Conservation (phyloP, 305 asterid genomes). For the Fraxinus latifolia region DNA sequence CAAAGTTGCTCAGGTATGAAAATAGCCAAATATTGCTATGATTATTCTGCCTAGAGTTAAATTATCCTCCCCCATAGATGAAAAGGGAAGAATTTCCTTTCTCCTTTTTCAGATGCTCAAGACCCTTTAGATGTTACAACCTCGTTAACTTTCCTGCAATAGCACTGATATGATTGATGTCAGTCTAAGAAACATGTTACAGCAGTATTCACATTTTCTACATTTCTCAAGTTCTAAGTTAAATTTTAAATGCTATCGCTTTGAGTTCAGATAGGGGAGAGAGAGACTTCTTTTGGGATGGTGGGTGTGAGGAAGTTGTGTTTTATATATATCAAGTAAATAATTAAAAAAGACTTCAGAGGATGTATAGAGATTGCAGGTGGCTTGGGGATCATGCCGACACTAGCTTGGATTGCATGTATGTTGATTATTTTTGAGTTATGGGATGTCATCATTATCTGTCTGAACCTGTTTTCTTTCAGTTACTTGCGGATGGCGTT, state of each 20-base stretch:
- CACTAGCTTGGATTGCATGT: conserved; percentile 1
- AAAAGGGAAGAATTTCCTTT: neutral
- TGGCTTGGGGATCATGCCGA: neutral
- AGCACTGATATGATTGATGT: neutral
- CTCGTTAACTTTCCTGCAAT: neutral
- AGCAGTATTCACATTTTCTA: neutral
- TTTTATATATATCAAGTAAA: neutral
- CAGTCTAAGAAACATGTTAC: neutral
- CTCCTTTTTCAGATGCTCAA: conserved; percentile 2
- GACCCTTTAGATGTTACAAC: neutral
- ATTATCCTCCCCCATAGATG: neutral
- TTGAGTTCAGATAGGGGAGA: neutral
- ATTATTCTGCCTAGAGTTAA: conserved; percentile 1
- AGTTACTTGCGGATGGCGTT: conserved; percentile 98
- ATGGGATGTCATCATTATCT: neutral
- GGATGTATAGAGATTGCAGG: neutral
- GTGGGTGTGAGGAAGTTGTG: neutral
- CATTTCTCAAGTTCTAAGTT: neutral
- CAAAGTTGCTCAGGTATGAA: conserved; percentile 85
- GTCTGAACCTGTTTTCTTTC: conserved; percentile 26
- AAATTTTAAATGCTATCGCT: neutral
- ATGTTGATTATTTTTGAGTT: conserved; percentile 18
- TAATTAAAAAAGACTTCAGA: neutral
- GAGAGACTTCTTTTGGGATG: neutral
- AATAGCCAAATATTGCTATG: conserved; percentile 8